These are phyloP conservation scores for Rhododendron molle DNA, from an alignment of 148 eudicot genomes.

Conservation along the genomic window DNA sequence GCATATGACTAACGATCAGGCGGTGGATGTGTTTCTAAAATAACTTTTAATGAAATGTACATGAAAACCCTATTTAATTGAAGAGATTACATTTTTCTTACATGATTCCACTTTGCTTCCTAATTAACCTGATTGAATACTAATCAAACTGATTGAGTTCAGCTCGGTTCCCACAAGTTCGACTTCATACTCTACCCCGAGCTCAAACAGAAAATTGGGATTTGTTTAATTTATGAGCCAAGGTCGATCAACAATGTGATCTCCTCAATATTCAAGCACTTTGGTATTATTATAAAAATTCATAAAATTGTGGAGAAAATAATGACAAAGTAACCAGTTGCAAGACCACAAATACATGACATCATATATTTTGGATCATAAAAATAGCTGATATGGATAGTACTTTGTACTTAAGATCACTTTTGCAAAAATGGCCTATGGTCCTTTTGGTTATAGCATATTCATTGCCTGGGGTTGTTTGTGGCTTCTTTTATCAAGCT, in stretches of 20 bases:
- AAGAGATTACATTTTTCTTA: not conserved
- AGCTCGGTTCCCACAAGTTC: not conserved
- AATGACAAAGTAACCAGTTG: not conserved
- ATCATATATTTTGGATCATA: not conserved
- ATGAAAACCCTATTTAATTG: not conserved
- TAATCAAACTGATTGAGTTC: not conserved
- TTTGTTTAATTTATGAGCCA: not conserved
- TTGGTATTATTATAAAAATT: not conserved
- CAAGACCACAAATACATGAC: not conserved
- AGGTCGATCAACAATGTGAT: not conserved
- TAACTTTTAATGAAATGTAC: not conserved
- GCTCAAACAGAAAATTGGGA: not conserved
- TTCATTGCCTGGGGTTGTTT: not conserved
- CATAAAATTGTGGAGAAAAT: not conserved
- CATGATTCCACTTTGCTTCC: not conserved
- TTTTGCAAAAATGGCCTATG: not conserved
- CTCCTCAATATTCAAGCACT: not conserved
- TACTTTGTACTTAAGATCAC: not conserved
- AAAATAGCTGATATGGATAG: not conserved
- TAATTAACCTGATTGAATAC: not conserved
- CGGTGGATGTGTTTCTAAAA: not conserved
- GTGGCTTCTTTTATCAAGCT: not conserved
- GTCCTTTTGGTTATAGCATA: not conserved
- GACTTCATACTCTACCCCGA: not conserved
- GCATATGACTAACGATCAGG: not conserved